Evolutionary conservation across 1,284 basidiomycete species (phyloP), one percentile per base, ranked within the genome.

Genomic region (Trichosporon inkin): DNA sequence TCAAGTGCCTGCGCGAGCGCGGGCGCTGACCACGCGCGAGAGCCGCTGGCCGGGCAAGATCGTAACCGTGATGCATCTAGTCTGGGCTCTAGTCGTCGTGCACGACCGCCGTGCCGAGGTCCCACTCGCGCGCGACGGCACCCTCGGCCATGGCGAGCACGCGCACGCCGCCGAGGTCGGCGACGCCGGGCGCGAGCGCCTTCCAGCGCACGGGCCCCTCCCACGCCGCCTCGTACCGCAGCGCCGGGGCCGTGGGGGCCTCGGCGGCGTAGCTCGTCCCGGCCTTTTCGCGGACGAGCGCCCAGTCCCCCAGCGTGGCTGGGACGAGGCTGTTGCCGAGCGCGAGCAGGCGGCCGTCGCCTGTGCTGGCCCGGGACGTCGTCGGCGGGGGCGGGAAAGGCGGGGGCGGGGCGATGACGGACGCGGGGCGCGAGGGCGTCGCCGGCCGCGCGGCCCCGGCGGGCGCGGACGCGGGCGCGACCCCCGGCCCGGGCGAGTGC

Each of bases 81-180:
- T 37, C 41, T 20, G 49, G 22, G 6, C 68, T 56, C 62, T 61
- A 67, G 10, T 72, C 71, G 16, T 71, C 71, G 17, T 71, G 71
- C 35, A 74, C 40, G 57, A 64, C 68, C 8, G 44, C 44, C 14
- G 14, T 49, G 22, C 44, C 44, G 11, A 49, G 28, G 24, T 72
- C 70, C 72, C 72, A 75, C 61, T 75, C 74, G 32, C 58, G 51
- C 4, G 58, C 71, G 2, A 69, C 47, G 6, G 16, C 37, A 19
- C 49, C 53, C 19, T 41, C 35, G 20, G 55, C 60, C 17, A 74
- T 51, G 1, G 68, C 17, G 40, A 75, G 56, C 4, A 75, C 65
- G 13, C 75, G 64, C 34, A 71, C n/a, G 0, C 75, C 75, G 17
- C 75, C 75, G 0, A 77, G 59, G 28, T 62, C 67, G 0, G 65